Base-by-base conservation (phyloP, 2,329 filamentous ascomycete genomes). In the Talaromyces sp. region DNA sequence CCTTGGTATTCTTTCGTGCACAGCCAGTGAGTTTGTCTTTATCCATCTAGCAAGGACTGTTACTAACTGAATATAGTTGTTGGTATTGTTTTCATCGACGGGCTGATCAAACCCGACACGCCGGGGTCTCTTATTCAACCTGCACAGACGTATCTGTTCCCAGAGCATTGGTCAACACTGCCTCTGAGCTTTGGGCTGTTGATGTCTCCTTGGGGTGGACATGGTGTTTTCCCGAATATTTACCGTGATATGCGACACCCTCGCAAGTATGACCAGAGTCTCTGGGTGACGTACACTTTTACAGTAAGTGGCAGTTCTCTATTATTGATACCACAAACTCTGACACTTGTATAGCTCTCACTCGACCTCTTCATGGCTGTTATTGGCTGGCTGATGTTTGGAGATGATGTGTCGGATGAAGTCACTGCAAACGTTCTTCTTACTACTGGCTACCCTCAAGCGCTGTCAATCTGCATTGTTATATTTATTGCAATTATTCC, bases 341-440 rank as follows among this genome's bases (percentile, higher is more conserved):
- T 58, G 32, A 59, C 21, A 26, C 10, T 21, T 19, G 7, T 38
- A 55, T 59, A 89, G 86, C 93, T 91, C 72, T 71, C 90, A 21
- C 83, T 98, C 13, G 93, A 98, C 73, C 82, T 88, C 27, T 84
- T 86, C 52, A 92, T 96, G 71, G 93, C 91, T 27, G 84, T 95
- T 51, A 85, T 90, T 11, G 93, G 95, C 43, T 84, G 95, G 61
- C 82, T 97, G 65, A 98, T 99, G 93, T 99, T 97, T 73, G 93
- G 93, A 63, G 90, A 96, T 66, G 83, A 80, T n/a, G 90, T 96
- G 58, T 84, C 83, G 60, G 93, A 96, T 64, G 91, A 96, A 73
- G 88, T 98, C 71, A 97, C 95, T 0, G 89, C 89, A 69, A 98
- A 96, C 76, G 88, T 99, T 62, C 84, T 98, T 65, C 80, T 83